Evolutionary conservation across 1,284 basidiomycete genomes (phyloP), one percentile per base, ranked within the genome.

Genomic region (Tilletia caries): DNA sequence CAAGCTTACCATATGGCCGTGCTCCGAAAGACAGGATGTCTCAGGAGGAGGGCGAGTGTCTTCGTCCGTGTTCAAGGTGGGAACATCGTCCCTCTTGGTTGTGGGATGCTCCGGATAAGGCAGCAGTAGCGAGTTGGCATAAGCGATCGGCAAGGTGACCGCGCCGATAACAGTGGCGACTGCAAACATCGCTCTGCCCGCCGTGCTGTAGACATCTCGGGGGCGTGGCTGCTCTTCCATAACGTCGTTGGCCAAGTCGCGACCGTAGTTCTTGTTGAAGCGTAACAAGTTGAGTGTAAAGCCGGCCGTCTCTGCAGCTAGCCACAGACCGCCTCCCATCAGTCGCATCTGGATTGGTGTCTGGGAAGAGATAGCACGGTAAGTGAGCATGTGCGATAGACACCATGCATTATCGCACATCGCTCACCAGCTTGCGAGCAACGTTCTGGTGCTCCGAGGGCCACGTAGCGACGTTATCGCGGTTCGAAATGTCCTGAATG

Each of bases 201-300:
- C 33, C 3, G 6, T 62, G 5, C 34, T 29, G 32, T 32, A n/a
- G 29, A 15, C 27, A 20, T 18, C 32, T 32, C 29, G 58, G 1
- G 20, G 29, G 10, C 15, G n/a, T 33, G 34, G 13, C 58, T 33
- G 18, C 10, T 33, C 32, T 5, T 29, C 15, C 29, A 20, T 8
- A 8, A 29, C 32, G 34, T 62, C 58, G 58, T 4, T 8, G 12
- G 25, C 5, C 12, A 54, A 2, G 15, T 54, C 52, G 18, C 58
- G 27, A 6, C 29, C 58, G 32, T 62, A 62, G 58, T 62, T 62
- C 58, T 62, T 62, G 10, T 62, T 33, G 33, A 62, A 62, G 29
- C 58, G 58, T 10, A 62, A 29, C 3, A 34, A 18, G 32, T 29
- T 33, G 29, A 62, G 27, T 10, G 32, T 29, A 25, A 62, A 34